Percentiles rank a stretch among this genome's conserved stretches.
phyloP scores from a whole-genome alignment of 2,329 filamentous ascomycete species.

The Ophiostoma quercus region DNA sequence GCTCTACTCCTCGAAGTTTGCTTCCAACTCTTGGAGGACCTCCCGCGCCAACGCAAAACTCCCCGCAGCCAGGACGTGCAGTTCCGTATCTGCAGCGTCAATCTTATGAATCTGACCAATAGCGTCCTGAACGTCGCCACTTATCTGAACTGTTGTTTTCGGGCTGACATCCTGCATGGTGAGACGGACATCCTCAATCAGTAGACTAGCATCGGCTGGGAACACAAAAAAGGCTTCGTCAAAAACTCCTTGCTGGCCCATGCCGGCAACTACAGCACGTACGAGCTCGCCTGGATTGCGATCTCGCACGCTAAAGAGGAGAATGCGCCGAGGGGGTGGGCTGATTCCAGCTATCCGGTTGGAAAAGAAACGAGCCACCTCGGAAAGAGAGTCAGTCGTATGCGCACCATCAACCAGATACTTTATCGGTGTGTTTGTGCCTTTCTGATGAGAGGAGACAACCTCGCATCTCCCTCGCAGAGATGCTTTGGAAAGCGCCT shows the following conservation, averaged over 20 bases:
- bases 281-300: conserved; percentile 53
- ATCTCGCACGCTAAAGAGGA: conserved; percentile 87
- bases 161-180: conserved; percentile 20
- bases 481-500: conserved; percentile 68
- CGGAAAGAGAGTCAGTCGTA: conserved; percentile 80
- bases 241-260: conserved; percentile 35
- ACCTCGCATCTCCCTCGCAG: conserved; percentile 75
- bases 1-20: conserved; percentile 19
- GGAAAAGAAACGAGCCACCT: conserved; percentile 75
- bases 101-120: conserved; percentile 44
- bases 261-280: conserved; percentile 40
- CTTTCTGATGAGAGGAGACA: conserved; percentile 46
- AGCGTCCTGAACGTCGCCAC: conserved; percentile 53
- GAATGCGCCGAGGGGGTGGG: conserved; percentile 37
- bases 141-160: conserved; percentile 33
- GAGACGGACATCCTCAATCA: not conserved
- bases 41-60: conserved; percentile 46
- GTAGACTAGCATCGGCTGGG: conserved; percentile 17
- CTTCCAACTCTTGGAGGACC: conserved; percentile 32
- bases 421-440: conserved; percentile 55
- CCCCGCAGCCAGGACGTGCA: conserved; percentile 44
- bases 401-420: conserved; percentile 96
- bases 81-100: conserved; percentile 20
- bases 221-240: conserved; percentile 28
- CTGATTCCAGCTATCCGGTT: conserved; percentile 26